Conservation (phyloP, 495 filamentous ascomycete genomes). For the Podospora tetraspora region DNA sequence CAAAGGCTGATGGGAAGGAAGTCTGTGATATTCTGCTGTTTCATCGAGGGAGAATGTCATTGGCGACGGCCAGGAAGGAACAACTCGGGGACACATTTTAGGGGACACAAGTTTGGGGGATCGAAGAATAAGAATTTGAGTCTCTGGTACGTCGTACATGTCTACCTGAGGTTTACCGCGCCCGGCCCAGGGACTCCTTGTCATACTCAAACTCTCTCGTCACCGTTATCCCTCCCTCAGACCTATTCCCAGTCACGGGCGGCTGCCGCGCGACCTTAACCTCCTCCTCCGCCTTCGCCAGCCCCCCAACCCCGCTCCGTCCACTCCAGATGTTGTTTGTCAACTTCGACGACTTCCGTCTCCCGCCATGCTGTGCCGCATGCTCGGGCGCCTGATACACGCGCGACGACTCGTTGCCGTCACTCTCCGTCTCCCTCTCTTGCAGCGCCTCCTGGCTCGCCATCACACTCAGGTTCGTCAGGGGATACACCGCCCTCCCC, state of each 20-base stretch:
- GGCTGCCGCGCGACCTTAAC: neutral
- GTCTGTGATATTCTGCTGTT: neutral
- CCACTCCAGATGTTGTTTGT: constrained; percentile 3
- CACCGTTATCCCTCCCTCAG: neutral
- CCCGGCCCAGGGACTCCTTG: constrained; percentile 9
- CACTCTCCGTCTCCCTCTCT: neutral
- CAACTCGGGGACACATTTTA: neutral
- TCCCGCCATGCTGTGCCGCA: constrained; percentile 1
- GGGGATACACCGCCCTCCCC: constrained; percentile 3
- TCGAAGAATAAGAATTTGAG: neutral
- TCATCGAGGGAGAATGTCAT: neutral
- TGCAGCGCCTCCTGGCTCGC: constrained; percentile 12
- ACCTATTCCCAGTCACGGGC: neutral
- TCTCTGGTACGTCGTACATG: neutral
- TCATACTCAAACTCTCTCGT: constrained; percentile 10
- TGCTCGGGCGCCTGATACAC: constrained; percentile 6
- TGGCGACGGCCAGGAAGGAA: neutral
- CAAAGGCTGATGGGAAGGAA: neutral
- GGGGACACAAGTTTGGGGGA: neutral
- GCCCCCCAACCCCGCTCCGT: neutral
- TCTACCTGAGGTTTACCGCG: neutral
- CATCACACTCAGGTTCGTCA: neutral
- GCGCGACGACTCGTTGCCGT: neutral
- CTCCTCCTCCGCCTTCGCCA: neutral
- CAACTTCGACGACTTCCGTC: neutral